These are phyloP conservation scores for Calvatia gigantea DNA, from an alignment of 768 basidiomycete genomes.

Conservation along the genomic window DNA sequence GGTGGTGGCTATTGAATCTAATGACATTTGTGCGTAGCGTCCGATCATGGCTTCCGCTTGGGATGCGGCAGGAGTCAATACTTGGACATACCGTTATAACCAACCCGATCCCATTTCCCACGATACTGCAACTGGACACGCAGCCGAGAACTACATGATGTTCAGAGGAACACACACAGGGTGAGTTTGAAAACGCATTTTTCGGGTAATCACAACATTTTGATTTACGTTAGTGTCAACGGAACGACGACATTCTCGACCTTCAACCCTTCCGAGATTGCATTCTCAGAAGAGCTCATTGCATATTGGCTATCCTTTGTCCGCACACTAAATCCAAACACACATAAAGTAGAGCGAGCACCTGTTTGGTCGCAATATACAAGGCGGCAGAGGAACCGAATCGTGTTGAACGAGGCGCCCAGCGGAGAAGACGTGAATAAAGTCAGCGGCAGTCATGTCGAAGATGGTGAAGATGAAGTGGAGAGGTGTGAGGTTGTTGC, in stretches of 20 bases:
- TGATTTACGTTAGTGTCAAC: constrained; percentile 35
- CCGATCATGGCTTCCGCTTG: constrained; percentile 44
- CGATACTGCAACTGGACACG: constrained; percentile 37
- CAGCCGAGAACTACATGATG: constrained; percentile 71
- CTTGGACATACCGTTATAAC: constrained; percentile 61
- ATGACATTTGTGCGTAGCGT: too few relatives aligned
- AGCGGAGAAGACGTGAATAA: constrained; percentile 22
- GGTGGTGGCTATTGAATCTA: too few relatives aligned
- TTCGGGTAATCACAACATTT: not conserved
- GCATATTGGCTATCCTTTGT: constrained; percentile 70
- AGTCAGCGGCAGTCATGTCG: constrained; percentile 38
- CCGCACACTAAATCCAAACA: constrained; percentile 52
- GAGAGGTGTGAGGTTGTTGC: constrained; percentile 35
- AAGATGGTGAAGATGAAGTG: constrained; percentile 34
- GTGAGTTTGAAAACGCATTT: constrained; percentile 22
- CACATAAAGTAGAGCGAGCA: constrained; percentile 46
- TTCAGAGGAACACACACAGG: constrained; percentile 59
- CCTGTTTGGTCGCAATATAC: constrained; percentile 46
- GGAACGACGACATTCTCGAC: constrained; percentile 48
- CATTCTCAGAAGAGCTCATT: constrained; percentile 57
- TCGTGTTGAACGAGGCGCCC: constrained; percentile 41
- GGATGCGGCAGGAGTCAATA: constrained; percentile 25
- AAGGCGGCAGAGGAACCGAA: constrained; percentile 26
- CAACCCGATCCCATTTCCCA: constrained; percentile 44
- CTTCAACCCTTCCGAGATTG: constrained; percentile 40